Conservation (phyloP, 2,329 filamentous ascomycete genomes). For the Torrubiellomyces zombiae region DNA sequence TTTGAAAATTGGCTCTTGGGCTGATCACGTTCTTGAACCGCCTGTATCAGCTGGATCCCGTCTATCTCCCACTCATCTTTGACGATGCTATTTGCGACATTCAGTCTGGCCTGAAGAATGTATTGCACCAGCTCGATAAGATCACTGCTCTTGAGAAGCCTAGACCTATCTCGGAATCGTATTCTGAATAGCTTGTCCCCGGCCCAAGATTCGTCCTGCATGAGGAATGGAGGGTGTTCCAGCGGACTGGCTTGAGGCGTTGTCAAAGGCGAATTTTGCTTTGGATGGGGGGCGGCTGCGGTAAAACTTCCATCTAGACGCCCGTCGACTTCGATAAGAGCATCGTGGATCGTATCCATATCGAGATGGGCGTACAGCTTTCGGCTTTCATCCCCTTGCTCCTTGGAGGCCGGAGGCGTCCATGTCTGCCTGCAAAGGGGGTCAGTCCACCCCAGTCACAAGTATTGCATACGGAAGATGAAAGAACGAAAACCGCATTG, state of each 20-base stretch:
- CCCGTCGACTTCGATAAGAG: slow-evolving; percentile 16
- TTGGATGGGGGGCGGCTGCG: too few relatives aligned
- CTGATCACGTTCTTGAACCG: slow-evolving; percentile 7
- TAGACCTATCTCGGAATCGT: slow-evolving; percentile 11
- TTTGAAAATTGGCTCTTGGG: slow-evolving; percentile 10
- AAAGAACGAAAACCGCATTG: too few relatives aligned
- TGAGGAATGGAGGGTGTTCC: slow-evolving; percentile 3
- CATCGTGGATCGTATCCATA: slow-evolving; percentile 16
- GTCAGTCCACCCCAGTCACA: too few relatives aligned
- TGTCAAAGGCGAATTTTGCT: slow-evolving; percentile 1
- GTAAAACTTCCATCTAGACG: slow-evolving; percentile 3
- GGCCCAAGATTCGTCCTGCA: slow-evolving; percentile 4
- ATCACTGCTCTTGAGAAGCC: slow-evolving; percentile 10
- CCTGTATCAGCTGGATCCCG: slow-evolving; percentile 10
- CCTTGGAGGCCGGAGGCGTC: slow-evolving; percentile 6
- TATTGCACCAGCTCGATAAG: slow-evolving; percentile 12
- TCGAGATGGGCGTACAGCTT: slow-evolving; percentile 20
- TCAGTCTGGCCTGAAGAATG: slow-evolving; percentile 14
- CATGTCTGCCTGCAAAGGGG: slow-evolving; percentile 1
- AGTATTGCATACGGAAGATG: too few relatives aligned
- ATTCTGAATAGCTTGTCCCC: slow-evolving; percentile 9
- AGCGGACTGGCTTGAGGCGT: slow-evolving; percentile 1
- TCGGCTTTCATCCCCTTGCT: slow-evolving; percentile 7
- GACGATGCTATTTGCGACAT: slow-evolving; percentile 12
- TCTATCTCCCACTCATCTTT: slow-evolving; percentile 15